phyloP scores from a whole-genome alignment of 2,329 filamentous ascomycete species.

The Pseudogymnoascus pannorum region DNA sequence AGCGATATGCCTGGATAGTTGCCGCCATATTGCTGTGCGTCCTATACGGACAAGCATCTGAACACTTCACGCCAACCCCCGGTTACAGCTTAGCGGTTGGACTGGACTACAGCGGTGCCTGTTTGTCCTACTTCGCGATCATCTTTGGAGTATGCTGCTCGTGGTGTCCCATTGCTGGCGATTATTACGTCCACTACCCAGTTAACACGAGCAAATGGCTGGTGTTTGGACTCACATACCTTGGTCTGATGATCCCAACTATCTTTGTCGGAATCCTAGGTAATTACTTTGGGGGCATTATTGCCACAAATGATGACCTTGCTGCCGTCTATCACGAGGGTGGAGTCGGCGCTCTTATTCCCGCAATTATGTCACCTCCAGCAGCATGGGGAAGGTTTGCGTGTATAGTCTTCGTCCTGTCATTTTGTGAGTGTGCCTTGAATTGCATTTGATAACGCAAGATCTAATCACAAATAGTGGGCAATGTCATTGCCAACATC shows the following conservation, averaged over 20 bases:
- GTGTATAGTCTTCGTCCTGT: constrained; percentile 1
- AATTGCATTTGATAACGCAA: not conserved
- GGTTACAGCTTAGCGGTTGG: not conserved
- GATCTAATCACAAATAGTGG: not conserved
- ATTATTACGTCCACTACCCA: constrained; percentile 41
- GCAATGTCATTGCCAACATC: constrained; percentile 18
- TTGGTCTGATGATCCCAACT: constrained; percentile 41
- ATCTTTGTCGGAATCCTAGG: constrained; percentile 4
- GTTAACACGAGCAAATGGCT: constrained; percentile 37
- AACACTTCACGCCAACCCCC: constrained; percentile 15
- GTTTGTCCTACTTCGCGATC: constrained; percentile 12
- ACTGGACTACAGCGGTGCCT: constrained; percentile 12
- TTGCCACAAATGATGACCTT: not conserved
- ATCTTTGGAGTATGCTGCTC: constrained; percentile 20
- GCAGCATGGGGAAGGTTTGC: constrained; percentile 3
- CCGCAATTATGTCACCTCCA: not conserved
- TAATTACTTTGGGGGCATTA: constrained; percentile 8
- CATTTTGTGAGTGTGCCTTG: not conserved
- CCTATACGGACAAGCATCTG: constrained; percentile 15
- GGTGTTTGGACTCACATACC: constrained; percentile 41
- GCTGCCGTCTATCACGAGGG: not conserved
- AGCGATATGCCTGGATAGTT: constrained; percentile 49
- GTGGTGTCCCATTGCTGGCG: constrained; percentile 38
- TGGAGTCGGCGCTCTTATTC: constrained; percentile 5
- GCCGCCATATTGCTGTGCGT: constrained; percentile 37